A percentile compares a stretch with the other conserved stretches of the same genome.
Conservation (phyloP, 805 yeast species). For the Candida morakotiae region DNA sequence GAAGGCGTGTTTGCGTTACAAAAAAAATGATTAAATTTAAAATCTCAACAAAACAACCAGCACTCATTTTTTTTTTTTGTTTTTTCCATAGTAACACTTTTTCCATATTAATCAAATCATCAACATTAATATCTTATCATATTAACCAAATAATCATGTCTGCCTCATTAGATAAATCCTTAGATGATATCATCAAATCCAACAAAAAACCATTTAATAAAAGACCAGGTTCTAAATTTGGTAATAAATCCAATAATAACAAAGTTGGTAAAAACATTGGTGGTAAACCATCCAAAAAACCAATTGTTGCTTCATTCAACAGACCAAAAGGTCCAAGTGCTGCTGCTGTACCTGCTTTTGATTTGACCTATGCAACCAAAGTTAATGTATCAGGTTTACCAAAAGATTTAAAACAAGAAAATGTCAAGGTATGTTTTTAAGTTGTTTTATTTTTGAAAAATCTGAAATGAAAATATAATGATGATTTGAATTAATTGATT, state of each 20-base stretch:
- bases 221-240: slow-evolving; percentile 9
- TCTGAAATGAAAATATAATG: background rate
- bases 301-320: slow-evolving; percentile 27
- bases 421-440: slow-evolving; percentile 72
- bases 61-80: too few relatives aligned
- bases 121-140: too few relatives aligned
- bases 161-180: slow-evolving; percentile 76
- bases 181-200: slow-evolving; percentile 88
- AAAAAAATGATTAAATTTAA: too few relatives aligned
- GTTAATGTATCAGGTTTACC: slow-evolving; percentile 86
- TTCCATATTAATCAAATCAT: too few relatives aligned
- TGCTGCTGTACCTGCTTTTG: slow-evolving; percentile 21
- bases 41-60: background rate
- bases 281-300: slow-evolving; percentile 18
- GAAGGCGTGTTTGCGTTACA: background rate
- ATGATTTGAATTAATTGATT: background rate
- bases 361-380: slow-evolving; percentile 62
- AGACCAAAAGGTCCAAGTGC: slow-evolving; percentile 13
- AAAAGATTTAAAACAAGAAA: slow-evolving; percentile 77
- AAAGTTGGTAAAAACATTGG: slow-evolving; percentile 37
- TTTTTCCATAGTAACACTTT: too few relatives aligned
- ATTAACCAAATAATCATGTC: slow-evolving; percentile 68
- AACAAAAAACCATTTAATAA: slow-evolving; percentile 31
- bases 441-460: background rate
- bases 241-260: slow-evolving; percentile 23